A percentile compares a stretch with the other conserved stretches of the same genome.
phyloP scores from a whole-genome alignment of 2,329 filamentous ascomycete species.

The Diaporthe citriasiana region DNA sequence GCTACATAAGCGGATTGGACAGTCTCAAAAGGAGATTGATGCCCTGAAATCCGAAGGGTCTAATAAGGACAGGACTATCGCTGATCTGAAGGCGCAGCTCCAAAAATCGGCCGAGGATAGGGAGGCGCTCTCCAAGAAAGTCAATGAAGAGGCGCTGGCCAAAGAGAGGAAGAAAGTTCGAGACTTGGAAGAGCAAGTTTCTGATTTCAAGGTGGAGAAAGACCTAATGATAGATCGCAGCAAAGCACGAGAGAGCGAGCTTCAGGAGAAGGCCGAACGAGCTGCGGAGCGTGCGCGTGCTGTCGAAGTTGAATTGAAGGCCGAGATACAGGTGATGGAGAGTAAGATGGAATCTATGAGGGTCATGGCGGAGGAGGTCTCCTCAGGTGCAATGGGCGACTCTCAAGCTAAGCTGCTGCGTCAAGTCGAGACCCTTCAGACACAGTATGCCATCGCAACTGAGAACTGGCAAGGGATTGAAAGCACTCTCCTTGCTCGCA shows the following conservation, averaged over 20 bases:
- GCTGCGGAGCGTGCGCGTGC: slow-evolving; percentile 78
- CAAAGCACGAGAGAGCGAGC: slow-evolving; percentile 78
- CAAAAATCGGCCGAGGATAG: slow-evolving; percentile 76
- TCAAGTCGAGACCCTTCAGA: slow-evolving; percentile 95
- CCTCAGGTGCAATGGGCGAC: slow-evolving; percentile 84
- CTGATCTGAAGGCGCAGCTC: slow-evolving; percentile 78
- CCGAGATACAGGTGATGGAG: slow-evolving; percentile 84
- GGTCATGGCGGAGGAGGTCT: slow-evolving; percentile 87
- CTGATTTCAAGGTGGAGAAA: slow-evolving; percentile 83
- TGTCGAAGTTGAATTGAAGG: slow-evolving; percentile 82
- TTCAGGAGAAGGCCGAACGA: slow-evolving; percentile 79
- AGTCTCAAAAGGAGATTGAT: slow-evolving; percentile 65
- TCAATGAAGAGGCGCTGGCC: slow-evolving; percentile 76
- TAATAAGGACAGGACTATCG: slow-evolving; percentile 74
- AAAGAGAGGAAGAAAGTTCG: slow-evolving; percentile 68
- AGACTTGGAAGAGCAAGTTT: slow-evolving; percentile 69
- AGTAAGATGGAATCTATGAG: slow-evolving; percentile 91
- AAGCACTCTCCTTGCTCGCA: slow-evolving; percentile 82
- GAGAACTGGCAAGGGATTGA: slow-evolving; percentile 99
- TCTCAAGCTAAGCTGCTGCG: slow-evolving; percentile 90
- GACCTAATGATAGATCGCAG: slow-evolving; percentile 75
- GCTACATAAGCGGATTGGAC: slow-evolving; percentile 70
- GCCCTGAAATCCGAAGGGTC: slow-evolving; percentile 73
- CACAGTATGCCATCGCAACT: slow-evolving; percentile 92
- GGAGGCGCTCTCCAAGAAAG: slow-evolving; percentile 75